Conservation (phyloP, 495 filamentous ascomycete genomes). For the Penicillium lagena region DNA sequence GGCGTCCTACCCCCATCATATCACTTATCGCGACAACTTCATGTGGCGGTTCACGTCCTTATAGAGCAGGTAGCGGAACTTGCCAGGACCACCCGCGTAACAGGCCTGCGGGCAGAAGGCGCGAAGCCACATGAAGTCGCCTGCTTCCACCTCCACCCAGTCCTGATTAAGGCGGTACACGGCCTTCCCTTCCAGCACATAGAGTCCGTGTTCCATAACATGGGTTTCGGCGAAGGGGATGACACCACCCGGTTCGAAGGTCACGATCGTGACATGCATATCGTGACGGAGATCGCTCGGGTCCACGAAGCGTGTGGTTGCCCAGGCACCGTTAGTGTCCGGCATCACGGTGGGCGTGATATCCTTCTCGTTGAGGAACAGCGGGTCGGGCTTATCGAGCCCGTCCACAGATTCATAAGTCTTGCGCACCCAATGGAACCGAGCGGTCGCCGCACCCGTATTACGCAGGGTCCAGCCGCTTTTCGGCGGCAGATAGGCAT, state of each 20-base stretch:
- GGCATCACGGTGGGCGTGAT: constrained; percentile 16
- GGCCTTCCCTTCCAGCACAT: constrained; percentile 22
- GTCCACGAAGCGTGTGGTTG: constrained; percentile 19
- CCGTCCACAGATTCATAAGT: constrained; percentile 17
- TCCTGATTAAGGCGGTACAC: constrained; percentile 25
- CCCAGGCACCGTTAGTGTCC: constrained; percentile 18
- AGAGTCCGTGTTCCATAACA: constrained; percentile 22
- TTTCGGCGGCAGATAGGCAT: constrained; percentile 17
- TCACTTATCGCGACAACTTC: constrained; percentile 13
- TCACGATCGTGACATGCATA: constrained; percentile 23
- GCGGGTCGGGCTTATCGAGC: constrained; percentile 12
- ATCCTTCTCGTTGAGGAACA: constrained; percentile 22
- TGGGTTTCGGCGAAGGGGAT: constrained; percentile 22
- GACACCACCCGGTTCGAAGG: constrained; percentile 18
- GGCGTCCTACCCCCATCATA: no score
- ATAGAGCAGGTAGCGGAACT: constrained; percentile 24
- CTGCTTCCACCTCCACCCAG: constrained; percentile 25
- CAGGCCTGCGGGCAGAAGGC: constrained; percentile 26
- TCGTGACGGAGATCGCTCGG: constrained; percentile 20
- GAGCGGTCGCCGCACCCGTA: constrained; percentile 10
- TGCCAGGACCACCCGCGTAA: constrained; percentile 25
- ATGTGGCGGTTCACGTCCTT: constrained; percentile 27
- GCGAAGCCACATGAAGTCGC: constrained; percentile 27
- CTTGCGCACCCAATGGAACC: constrained; percentile 23
- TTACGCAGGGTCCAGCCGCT: constrained; percentile 20